Base-by-base conservation (phyloP, 164 flowering plant genomes). In the Stephania japonica region DNA sequence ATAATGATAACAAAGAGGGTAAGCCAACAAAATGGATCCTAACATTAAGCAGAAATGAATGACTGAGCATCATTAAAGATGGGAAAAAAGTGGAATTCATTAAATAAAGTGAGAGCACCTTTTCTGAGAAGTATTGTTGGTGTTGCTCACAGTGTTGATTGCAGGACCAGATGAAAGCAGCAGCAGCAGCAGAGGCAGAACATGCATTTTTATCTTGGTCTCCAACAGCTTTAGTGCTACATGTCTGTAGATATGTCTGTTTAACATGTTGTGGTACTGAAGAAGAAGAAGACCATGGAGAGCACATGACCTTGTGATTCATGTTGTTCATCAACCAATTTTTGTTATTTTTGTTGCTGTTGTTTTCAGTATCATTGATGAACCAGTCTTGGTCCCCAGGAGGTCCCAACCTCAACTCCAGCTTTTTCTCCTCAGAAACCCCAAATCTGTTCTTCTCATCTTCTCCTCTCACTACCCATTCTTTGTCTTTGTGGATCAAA, bases 391-490 rank as follows among this genome's bases (percentile, higher is more conserved):
- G 81, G 27, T 80, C 86, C 43, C 91, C 94, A 1, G 98, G 98
- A 32, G 95, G 94, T 70, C 86, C 98, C 41, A 94, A 86, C 81
- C 89, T 90, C 21, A 94, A 86, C 78, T 91, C 97, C 27, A 94
- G 87, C 84, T 90, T 85, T 32, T 80, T 84, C 71, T 88, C 89
- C 41, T 89, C 98, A 61, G 87, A 75, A 78, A 68, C 71, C 14
- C 80, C 82, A 75, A 75, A 74, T 63, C 75, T 59, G 1, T 26
- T 70, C 44, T 72, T 78, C 68, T 69, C 80, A 23, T 69, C 79
- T 23, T 70, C 83, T 63, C 75, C 80, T 49, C 70, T 81, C 69
- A 71, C 69, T 62, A 77, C 9, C 89, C 92, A 84, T 9, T 85
- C 83, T 77, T 79, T 77, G 6, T 83, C 85, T 21, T 80, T 81